phyloP scores from a whole-genome alignment of 164 flowering plant genomes.

The Chimonanthus praecox region DNA sequence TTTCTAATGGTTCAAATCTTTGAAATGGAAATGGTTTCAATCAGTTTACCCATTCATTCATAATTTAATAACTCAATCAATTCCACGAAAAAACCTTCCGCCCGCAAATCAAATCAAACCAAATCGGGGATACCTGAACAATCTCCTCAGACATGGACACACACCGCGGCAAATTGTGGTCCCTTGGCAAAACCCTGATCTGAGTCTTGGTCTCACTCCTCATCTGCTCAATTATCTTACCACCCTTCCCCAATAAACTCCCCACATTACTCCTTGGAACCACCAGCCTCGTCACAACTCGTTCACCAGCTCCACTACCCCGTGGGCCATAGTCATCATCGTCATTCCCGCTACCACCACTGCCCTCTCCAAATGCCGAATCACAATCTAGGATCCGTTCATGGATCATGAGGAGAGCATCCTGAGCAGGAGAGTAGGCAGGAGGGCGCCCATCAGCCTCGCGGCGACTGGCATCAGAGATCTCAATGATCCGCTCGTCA shows the following conservation, averaged over 20 bases:
- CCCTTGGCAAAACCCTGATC: slow-evolving; percentile 90
- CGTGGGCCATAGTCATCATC: slow-evolving; percentile 33
- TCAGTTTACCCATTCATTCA: background rate
- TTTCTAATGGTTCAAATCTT: no score
- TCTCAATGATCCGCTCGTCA: slow-evolving; percentile 92
- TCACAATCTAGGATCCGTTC: slow-evolving; percentile 89
- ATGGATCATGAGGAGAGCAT: slow-evolving; percentile 76
- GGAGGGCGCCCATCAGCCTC: slow-evolving; percentile 81
- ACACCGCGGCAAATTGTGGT: slow-evolving; percentile 77
- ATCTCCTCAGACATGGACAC: slow-evolving; percentile 83
- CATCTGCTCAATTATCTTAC: slow-evolving; percentile 98
- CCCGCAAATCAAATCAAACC: background rate
- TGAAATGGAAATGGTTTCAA: background rate
- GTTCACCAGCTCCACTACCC: slow-evolving; percentile 28
- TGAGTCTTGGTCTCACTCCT: slow-evolving; percentile 93
- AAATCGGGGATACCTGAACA: slow-evolving; percentile 62
- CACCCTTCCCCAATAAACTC: slow-evolving; percentile 90
- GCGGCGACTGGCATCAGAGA: slow-evolving; percentile 66
- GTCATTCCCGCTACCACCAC: slow-evolving; percentile 33
- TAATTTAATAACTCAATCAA: background rate
- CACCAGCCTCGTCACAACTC: slow-evolving; percentile 79
- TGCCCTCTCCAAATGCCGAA: slow-evolving; percentile 25
- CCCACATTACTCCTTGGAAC: slow-evolving; percentile 92
- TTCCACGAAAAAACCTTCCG: background rate
- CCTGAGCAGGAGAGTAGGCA: slow-evolving; percentile 82